These are phyloP conservation scores for Hemileccinum rubropunctum DNA, from an alignment of 768 basidiomycete genomes.

Conservation along the genomic window DNA sequence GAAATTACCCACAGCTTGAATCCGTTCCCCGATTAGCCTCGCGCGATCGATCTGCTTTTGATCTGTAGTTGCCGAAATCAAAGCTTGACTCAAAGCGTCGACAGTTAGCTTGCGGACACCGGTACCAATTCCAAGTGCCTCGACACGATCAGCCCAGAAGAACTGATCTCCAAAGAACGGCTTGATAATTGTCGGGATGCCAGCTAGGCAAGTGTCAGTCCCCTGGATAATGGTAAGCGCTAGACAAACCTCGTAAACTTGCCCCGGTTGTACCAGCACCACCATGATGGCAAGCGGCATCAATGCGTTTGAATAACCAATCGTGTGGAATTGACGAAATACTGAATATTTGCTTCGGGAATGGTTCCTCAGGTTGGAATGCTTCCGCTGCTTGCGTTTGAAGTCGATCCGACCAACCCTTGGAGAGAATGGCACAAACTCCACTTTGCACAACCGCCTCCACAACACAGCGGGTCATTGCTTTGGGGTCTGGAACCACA, in stretches of 20 bases:
- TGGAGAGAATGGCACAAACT: constrained; percentile 90
- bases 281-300: constrained; percentile 98
- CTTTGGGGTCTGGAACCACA: constrained; percentile 90
- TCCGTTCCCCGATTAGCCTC: constrained; percentile 78
- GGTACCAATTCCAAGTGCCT: constrained; percentile 88
- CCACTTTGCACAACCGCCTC: constrained; percentile 86
- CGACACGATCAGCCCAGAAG: constrained; percentile 98
- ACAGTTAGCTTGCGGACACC: constrained; percentile 87
- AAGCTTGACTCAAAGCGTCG: constrained; percentile 72
- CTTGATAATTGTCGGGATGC: constrained; percentile 92
- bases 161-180: constrained; percentile 99
- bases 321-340: constrained; percentile 90
- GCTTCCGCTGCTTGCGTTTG: constrained; percentile 60
- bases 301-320: constrained; percentile 92
- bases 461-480: constrained; percentile 88
- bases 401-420: constrained; percentile 96
- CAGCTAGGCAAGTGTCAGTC: constrained; percentile 47
- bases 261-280: constrained; percentile 97
- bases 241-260: constrained; percentile 73
- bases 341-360: constrained; percentile 78
- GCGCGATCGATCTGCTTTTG: constrained; percentile 87
- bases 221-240: not conserved
- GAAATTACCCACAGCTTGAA: constrained; percentile 60
- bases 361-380: constrained; percentile 61
- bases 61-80: constrained; percentile 81